A percentile compares a stretch with the other conserved stretches of the same genome.
phyloP scores from a whole-genome alignment of 139 green algal species.

The Volvox africanus region DNA sequence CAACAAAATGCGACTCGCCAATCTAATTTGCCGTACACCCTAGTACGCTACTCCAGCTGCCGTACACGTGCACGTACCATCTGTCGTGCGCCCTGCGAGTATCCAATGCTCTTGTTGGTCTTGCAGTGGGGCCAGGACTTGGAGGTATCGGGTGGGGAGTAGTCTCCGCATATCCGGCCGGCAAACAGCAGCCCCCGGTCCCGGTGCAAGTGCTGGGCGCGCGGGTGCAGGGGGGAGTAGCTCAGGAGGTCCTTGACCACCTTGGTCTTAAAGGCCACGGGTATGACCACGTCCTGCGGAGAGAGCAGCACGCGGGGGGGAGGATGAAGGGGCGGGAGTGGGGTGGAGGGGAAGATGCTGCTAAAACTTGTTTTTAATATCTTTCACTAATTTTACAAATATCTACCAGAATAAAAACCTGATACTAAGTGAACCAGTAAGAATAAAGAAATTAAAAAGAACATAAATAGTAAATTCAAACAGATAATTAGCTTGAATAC shows the following conservation, averaged over 20 bases:
- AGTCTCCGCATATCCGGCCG: conserved; percentile 41
- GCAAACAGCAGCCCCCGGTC: conserved; percentile 24
- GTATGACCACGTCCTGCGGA: conserved; percentile 21
- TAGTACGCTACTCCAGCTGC: too few relatives aligned
- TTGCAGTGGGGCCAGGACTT: conserved; percentile 33
- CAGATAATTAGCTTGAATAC: too few relatives aligned
- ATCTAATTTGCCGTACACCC: too few relatives aligned
- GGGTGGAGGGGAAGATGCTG: neutral
- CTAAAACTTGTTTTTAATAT: too few relatives aligned
- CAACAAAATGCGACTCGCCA: too few relatives aligned
- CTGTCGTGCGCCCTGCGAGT: conserved; percentile 28
- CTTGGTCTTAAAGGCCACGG: conserved; percentile 9
- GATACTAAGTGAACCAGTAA: too few relatives aligned
- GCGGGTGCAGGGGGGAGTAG: conserved; percentile 16
- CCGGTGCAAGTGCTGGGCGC: neutral
- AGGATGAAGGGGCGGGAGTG: neutral
- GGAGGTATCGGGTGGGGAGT: neutral
- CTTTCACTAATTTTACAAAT: too few relatives aligned
- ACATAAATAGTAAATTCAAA: too few relatives aligned
- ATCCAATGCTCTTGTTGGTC: conserved; percentile 12
- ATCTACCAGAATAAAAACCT: too few relatives aligned
- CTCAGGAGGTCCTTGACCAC: neutral
- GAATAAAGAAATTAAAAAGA: too few relatives aligned
- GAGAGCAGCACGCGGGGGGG: neutral
- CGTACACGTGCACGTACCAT: neutral